Evolutionary conservation across 2,329 filamentous ascomycete genomes (phyloP), one percentile per base, ranked within the genome.

Genomic region (Stenocarpella maydis): DNA sequence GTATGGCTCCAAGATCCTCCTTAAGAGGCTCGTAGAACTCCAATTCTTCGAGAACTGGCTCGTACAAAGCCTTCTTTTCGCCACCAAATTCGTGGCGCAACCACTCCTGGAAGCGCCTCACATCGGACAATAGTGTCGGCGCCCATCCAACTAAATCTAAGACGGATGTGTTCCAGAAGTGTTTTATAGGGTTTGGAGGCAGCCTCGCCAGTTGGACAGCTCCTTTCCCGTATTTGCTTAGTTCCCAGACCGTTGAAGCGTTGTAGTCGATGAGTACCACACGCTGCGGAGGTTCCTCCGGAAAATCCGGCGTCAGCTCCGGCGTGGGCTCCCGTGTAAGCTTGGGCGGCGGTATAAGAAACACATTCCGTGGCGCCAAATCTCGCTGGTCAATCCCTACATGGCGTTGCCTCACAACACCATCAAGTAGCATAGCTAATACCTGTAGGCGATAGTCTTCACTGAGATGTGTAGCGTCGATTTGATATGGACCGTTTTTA

Each of bases 181-280:
- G 15, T n/a, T 60, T 60, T 24, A 60, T 60, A 31, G 54, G 54
- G 24, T 43, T 60, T 31, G 54, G 54, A 19, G 54, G 54, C 24
- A 60, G 37, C 24, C 37, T 31, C 37, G 54, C 54, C 37, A 43
- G 37, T 60, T 60, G 24, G 43, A 43, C 37, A 19, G 17, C 17
- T 17, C 24, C 26, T 49, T 63, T 63, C 41, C 58, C 58, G 58
- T 63, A 49, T 24, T 63, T 63, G 26, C 17, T 24, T 15, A 47
- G 17, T 31, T 63, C 58, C 15, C 21, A 63, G 19, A 63, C 28
- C 2, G 24, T 47, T 34, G 58, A 19, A 17, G 28, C 24, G 58
- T 47, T 34, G 28, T 63, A 47, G 28, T 63, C 58, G 15, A 63
- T 49, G 24, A 63, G 58, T 21, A 63, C 58, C 58, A 63, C 58